Conservation (phyloP, 129 eudicot genomes). For the Solidago caesia region DNA sequence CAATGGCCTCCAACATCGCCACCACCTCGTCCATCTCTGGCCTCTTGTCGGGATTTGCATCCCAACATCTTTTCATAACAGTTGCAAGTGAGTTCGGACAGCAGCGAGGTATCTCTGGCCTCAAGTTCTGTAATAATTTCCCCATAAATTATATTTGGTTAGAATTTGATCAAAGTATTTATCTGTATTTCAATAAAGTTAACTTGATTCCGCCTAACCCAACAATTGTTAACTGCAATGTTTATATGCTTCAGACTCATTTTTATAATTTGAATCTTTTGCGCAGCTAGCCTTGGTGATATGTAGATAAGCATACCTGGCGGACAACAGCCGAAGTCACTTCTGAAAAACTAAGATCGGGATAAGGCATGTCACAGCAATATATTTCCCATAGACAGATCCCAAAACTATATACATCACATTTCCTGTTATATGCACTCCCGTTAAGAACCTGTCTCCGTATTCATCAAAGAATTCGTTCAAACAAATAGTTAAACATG, state of each 20-base stretch:
- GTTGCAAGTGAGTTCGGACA: constrained; percentile 80
- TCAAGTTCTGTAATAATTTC: constrained; percentile 53
- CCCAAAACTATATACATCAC: constrained; percentile 90
- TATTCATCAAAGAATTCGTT: background rate
- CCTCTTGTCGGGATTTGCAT: constrained; percentile 77
- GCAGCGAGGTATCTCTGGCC: constrained; percentile 95
- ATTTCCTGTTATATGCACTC: constrained; percentile 74
- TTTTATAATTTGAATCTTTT: background rate
- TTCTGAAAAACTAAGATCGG: constrained; percentile 91
- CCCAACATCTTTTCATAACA: constrained; percentile 93
- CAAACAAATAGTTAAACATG: background rate
- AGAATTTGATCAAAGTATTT: too few relatives aligned
- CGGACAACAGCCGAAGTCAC: constrained; percentile 92
- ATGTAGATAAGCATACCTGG: constrained; percentile 41
- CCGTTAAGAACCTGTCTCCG: constrained; percentile 73
- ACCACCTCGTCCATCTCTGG: constrained; percentile 93
- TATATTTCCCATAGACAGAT: constrained; percentile 93
- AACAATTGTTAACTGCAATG: too few relatives aligned
- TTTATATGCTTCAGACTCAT: too few relatives aligned
- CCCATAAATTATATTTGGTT: constrained; percentile 1
- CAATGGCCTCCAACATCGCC: constrained; percentile 75
- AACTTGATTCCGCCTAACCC: too few relatives aligned
- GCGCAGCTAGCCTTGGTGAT: background rate
- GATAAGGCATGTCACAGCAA: constrained; percentile 97
- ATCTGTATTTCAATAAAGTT: too few relatives aligned